Evolutionary conservation across 2,329 filamentous ascomycete genomes (phyloP).

Genomic region (Dothideomycetes sp.): DNA sequence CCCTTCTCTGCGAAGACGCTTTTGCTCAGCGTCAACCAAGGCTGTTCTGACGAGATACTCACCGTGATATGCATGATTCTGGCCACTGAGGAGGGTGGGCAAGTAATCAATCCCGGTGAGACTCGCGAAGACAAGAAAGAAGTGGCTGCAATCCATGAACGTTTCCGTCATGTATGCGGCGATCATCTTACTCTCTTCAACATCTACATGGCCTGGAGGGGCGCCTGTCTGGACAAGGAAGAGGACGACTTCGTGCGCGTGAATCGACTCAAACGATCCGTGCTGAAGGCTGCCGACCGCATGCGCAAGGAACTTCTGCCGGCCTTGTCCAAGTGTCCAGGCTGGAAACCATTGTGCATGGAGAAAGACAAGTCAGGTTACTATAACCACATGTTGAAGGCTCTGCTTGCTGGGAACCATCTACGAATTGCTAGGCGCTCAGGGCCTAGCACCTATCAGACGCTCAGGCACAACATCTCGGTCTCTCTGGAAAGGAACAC

Average conservation of each 20-base stretch:
- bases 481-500: not conserved
- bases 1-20: not conserved
- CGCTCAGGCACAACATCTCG: not conserved
- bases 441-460: not conserved
- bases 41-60: not conserved
- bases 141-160: not conserved
- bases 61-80: not conserved
- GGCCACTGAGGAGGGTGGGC: not conserved
- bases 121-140: not conserved
- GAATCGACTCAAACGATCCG: not conserved
- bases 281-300: not conserved
- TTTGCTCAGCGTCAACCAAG: not conserved
- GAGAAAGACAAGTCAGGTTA: not conserved
- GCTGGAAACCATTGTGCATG: not conserved
- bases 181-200: slow-evolving; percentile 1
- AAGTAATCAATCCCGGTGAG: too few relatives aligned
- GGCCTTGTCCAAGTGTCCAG: not conserved
- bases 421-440: not conserved
- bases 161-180: not conserved
- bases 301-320: not conserved
- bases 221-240: not conserved
- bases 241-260: not conserved
- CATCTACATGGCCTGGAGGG: not conserved
- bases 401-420: not conserved
- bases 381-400: not conserved